phyloP scores from a whole-genome alignment of 140 eudicot genomes.

The Senecio squalidus region DNA sequence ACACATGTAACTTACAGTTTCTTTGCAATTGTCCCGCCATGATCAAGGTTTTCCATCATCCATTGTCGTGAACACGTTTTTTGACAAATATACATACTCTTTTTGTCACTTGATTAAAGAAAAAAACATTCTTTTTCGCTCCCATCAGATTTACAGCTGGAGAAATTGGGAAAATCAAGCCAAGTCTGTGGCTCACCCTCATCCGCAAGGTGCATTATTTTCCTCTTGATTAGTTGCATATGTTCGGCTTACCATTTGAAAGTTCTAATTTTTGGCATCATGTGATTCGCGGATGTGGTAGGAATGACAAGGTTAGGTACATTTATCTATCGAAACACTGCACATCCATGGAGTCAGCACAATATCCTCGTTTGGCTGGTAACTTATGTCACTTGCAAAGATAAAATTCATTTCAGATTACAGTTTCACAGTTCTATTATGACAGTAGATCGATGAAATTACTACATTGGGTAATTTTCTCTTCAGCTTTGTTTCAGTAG shows the following conservation, averaged over 20 bases:
- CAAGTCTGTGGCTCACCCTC: conserved; percentile 48
- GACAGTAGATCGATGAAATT: neutral
- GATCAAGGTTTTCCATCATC: conserved; percentile 55
- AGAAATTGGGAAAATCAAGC: conserved; percentile 86
- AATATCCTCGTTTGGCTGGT: conserved; percentile 93
- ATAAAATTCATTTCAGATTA: neutral
- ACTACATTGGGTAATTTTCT: conserved; percentile 13
- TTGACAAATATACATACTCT: neutral
- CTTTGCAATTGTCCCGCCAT: conserved; percentile 69
- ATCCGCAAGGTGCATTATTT: conserved; percentile 33
- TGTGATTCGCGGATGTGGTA: conserved; percentile 12
- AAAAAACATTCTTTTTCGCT: neutral
- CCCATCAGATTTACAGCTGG: conserved; percentile 86
- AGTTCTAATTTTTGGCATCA: neutral
- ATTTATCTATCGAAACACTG: conserved; percentile 49
- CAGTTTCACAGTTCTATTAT: conserved; percentile 1
- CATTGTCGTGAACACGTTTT: neutral
- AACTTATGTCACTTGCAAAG: conserved; percentile 6
- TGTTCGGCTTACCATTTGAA: neutral
- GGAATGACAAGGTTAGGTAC: conserved; percentile 57
- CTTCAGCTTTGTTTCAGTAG: conserved; percentile 87
- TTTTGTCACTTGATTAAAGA: neutral
- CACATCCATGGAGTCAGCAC: conserved; percentile 89
- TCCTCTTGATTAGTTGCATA: neutral
- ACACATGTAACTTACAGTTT: conserved; percentile 85